Conservation (phyloP, 805 yeast genomes). For the Pichia manshurica region DNA sequence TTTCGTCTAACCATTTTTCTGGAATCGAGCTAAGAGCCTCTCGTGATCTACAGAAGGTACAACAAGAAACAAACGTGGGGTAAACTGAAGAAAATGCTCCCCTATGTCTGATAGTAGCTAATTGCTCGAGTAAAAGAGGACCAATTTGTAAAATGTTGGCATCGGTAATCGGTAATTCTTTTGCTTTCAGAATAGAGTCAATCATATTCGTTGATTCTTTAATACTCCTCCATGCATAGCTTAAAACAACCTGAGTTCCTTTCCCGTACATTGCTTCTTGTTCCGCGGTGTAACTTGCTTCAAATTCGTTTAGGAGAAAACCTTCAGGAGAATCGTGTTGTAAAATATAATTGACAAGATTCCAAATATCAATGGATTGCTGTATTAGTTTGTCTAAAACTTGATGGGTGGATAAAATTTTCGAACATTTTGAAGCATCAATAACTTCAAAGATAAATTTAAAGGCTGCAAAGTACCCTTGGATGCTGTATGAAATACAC, state of each 20-base stretch:
- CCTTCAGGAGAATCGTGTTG: conserved; percentile 72
- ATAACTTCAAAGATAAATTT: conserved; percentile 31
- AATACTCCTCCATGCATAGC: conserved; percentile 77
- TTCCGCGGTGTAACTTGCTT: conserved; percentile 31
- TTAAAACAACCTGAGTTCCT: conserved; percentile 44
- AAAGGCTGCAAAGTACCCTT: conserved; percentile 66
- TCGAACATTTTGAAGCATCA: conserved; percentile 10
- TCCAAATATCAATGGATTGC: conserved; percentile 35
- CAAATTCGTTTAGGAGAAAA: conserved; percentile 43
- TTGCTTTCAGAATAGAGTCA: conserved; percentile 34
- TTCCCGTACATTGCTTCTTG: conserved; percentile 31
- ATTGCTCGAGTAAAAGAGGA: conserved; percentile 53
- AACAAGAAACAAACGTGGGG: conserved; percentile 69
- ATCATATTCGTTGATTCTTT: conserved; percentile 66
- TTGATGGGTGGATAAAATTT: conserved; percentile 3
- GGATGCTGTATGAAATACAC: conserved; percentile 47
- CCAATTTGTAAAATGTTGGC: conserved; percentile 38
- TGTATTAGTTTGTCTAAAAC: conserved; percentile 12
- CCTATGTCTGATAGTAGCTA: conserved; percentile 73
- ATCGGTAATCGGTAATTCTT: conserved; percentile 24
- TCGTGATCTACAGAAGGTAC: conserved; percentile 45
- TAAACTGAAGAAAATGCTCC: conserved; percentile 90
- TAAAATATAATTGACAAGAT: conserved; percentile 40
- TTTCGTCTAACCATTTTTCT: conserved; percentile 52
- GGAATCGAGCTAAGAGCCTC: conserved; percentile 35